These are phyloP conservation scores for Isoetes taiwanensis DNA, from an alignment of 75 land plant species.

Conservation along the genomic window DNA sequence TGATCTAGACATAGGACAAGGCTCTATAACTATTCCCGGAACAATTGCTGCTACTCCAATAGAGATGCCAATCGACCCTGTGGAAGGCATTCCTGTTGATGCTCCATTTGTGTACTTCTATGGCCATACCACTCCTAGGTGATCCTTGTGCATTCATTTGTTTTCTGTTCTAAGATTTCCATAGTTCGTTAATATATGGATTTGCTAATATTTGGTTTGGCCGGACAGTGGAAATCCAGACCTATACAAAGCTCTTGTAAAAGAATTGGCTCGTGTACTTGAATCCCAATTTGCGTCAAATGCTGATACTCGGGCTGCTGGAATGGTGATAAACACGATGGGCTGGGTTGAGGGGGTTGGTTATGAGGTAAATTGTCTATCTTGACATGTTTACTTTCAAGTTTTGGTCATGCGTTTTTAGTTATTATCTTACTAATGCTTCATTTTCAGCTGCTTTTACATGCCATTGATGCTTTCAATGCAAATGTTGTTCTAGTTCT, in stretches of 20 bases:
- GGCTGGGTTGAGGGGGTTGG: slow-evolving; percentile 98
- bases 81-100: slow-evolving; percentile 83
- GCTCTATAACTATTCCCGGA: slow-evolving; percentile 84
- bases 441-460: slow-evolving; percentile 62
- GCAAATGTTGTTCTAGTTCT: slow-evolving; percentile 79
- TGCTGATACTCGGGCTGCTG: slow-evolving; percentile 79
- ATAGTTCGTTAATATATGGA: neutral
- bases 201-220: neutral
- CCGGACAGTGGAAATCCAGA: slow-evolving; percentile 61
- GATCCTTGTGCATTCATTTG: neutral
- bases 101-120: slow-evolving; percentile 83
- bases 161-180: neutral
- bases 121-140: slow-evolving; percentile 93
- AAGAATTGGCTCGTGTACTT: slow-evolving; percentile 70
- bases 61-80: slow-evolving; percentile 89
- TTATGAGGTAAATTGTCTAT: slow-evolving; percentile 54
- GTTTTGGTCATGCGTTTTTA: neutral
- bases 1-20: slow-evolving; percentile 97
- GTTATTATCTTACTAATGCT: neutral
- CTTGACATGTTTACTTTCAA: neutral
- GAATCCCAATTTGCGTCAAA: slow-evolving; percentile 67
- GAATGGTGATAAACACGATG: slow-evolving; percentile 99
- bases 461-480: slow-evolving; percentile 80
- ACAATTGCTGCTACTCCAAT: slow-evolving; percentile 89
- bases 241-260: slow-evolving; percentile 66